Evolutionary conservation across 2,329 filamentous ascomycete species (phyloP).

Genomic region (Fusarium robinianum): DNA sequence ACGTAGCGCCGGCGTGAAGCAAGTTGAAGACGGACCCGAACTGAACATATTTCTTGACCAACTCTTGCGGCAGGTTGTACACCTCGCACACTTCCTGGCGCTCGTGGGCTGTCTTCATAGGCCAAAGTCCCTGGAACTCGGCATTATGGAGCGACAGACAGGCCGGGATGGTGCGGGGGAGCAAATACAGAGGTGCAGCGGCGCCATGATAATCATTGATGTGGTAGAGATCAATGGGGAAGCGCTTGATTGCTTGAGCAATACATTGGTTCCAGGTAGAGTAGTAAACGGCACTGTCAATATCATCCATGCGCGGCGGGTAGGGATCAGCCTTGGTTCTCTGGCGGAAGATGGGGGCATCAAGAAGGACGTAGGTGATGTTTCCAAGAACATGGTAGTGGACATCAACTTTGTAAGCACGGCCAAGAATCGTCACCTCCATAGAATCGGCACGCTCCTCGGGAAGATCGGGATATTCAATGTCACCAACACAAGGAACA

Average conservation of each 20-base stretch:
- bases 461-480: not conserved
- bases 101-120: no score
- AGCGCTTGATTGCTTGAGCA: not conserved
- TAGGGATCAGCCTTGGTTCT: not conserved
- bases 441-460: no score
- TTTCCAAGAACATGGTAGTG: not conserved
- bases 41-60: not conserved
- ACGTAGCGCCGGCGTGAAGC: not conserved
- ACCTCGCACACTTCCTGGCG: no score
- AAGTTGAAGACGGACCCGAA: not conserved
- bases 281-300: no score
- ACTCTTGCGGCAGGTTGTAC: no score
- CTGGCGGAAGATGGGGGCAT: not conserved
- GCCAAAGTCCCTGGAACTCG: no score
- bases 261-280: not conserved
- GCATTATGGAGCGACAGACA: no score
- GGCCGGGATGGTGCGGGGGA: no score
- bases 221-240: not conserved
- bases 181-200: not conserved
- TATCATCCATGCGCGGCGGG: no score
- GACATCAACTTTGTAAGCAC: not conserved
- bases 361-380: not conserved
- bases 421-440: no score
- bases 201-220: not conserved
- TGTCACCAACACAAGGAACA: not conserved